A percentile compares a stretch with the other conserved stretches of the same genome.
Evolutionary conservation across 176 grass and related monocot genomes (phyloP).

Genomic region (Oryza rufipogon): DNA sequence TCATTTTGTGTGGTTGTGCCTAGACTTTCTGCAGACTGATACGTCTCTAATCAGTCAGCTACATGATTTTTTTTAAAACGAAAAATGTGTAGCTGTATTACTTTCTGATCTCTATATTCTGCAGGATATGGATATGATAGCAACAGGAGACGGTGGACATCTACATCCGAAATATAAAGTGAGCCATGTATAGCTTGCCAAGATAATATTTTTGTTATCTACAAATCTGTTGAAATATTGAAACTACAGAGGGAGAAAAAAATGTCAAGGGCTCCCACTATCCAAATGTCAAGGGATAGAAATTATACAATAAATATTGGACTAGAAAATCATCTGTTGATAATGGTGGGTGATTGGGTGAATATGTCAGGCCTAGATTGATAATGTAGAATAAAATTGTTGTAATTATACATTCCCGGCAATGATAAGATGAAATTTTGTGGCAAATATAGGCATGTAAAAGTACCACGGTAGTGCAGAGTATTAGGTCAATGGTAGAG

Average conservation of each 20-base stretch:
- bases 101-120: background rate
- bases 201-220: background rate
- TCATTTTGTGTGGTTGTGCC: background rate
- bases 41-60: background rate
- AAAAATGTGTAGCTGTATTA: background rate
- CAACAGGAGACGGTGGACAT: background rate
- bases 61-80: background rate
- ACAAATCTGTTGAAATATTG: background rate
- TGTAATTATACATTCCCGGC: background rate
- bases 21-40: background rate
- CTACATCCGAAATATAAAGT: background rate
- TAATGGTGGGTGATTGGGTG: background rate
- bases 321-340: background rate
- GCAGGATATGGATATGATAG: background rate
- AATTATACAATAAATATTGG: background rate
- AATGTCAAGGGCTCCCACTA: too few relatives aligned
- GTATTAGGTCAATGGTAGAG: background rate
- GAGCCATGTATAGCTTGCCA: background rate
- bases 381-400: background rate
- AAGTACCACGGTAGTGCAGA: background rate
- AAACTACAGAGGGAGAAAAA: background rate
- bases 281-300: background rate
- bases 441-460: background rate
- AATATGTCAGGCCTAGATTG: background rate
- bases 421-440: background rate